Conservation (phyloP, 2,329 filamentous ascomycete species). For the Ceratocystis alfenasii region DNA sequence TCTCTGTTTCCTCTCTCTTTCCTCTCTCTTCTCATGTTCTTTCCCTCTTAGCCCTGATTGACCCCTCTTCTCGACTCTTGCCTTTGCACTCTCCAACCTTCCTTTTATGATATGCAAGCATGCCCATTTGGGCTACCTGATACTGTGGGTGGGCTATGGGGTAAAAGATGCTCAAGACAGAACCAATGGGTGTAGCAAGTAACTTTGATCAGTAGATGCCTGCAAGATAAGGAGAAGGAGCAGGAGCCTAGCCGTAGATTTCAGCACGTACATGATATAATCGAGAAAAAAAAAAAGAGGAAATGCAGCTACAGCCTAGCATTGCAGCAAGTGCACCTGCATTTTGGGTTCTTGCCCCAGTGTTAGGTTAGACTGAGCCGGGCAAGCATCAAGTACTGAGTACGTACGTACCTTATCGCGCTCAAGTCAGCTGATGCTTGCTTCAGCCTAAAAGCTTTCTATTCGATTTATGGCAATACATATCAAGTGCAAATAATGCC, state of each 20-base stretch:
- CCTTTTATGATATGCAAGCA: neutral
- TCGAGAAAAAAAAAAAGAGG: neutral
- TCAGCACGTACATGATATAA: neutral
- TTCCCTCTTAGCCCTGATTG: neutral
- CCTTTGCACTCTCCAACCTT: neutral
- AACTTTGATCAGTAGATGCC: neutral
- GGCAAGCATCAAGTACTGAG: neutral
- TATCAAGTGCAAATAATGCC: too few relatives aligned
- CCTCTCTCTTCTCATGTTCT: neutral
- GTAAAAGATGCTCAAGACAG: neutral
- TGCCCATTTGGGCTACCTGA: constrained; percentile 2
- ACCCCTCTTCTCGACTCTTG: neutral
- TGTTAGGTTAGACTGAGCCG: neutral
- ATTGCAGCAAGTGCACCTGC: neutral
- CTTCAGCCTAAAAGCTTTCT: too few relatives aligned
- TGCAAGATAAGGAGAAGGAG: neutral
- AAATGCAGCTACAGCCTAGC: neutral
- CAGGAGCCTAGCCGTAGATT: neutral
- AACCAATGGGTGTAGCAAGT: neutral
- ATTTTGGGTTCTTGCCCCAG: constrained; percentile 2
- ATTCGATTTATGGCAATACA: too few relatives aligned
- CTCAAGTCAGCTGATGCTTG: too few relatives aligned
- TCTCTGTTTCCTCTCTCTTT: neutral
- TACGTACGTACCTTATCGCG: neutral
- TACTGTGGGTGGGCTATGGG: neutral